phyloP scores from a whole-genome alignment of 2,329 filamentous ascomycete species.

The Aspergillus quadricinctus region DNA sequence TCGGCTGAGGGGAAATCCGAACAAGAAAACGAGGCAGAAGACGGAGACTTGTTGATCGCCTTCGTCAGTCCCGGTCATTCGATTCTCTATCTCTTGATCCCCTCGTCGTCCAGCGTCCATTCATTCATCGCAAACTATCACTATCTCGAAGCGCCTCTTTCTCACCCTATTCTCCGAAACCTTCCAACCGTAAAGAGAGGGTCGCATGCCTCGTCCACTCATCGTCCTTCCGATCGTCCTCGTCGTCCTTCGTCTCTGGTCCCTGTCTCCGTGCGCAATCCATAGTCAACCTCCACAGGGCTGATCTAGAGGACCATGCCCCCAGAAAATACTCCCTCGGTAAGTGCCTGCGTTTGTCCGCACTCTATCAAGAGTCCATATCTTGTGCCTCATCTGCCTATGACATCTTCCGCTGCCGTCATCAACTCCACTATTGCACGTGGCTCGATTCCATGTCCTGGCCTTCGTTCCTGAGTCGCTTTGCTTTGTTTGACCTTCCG shows the following conservation, averaged over 20 bases:
- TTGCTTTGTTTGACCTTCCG: slow-evolving; percentile 1
- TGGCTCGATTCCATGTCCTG: slow-evolving; percentile 3
- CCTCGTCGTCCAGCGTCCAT: background rate
- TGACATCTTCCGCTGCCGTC: background rate
- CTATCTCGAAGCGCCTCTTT: background rate
- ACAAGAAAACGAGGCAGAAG: background rate
- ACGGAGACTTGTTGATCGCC: background rate
- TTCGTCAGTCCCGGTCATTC: background rate
- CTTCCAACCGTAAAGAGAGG: background rate
- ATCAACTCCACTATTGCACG: background rate
- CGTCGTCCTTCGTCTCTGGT: background rate
- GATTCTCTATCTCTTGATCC: background rate
- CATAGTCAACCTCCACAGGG: background rate
- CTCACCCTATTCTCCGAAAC: background rate
- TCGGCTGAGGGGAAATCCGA: background rate
- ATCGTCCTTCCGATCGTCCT: background rate
- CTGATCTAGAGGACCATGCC: slow-evolving; percentile 29
- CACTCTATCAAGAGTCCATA: background rate
- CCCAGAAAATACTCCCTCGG: slow-evolving; percentile 42
- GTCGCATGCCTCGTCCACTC: background rate
- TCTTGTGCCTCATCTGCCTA: background rate
- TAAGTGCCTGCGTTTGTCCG: slow-evolving; percentile 23
- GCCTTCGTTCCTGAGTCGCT: slow-evolving; percentile 4
- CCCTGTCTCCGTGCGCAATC: background rate
- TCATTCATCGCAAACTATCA: background rate